Evolutionary conservation across 768 basidiomycete species (phyloP).

Genomic region (Podaxis pistillaris): DNA sequence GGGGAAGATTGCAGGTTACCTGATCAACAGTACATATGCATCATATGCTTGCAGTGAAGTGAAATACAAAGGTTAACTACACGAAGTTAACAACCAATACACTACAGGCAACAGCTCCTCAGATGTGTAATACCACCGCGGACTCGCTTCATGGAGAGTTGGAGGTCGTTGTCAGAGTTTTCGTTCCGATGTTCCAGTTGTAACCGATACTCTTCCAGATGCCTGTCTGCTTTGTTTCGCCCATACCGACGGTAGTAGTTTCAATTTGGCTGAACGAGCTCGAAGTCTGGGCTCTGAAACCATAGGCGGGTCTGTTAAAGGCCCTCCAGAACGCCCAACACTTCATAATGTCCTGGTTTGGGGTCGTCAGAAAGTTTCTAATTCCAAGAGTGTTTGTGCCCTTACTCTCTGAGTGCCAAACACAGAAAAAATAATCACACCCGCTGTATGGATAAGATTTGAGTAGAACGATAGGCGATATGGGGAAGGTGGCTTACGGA

Average conservation of each 20-base stretch:
- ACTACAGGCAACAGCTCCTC: not conserved
- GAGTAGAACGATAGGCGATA: not conserved
- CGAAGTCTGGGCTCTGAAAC: not conserved
- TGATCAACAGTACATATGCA: no score
- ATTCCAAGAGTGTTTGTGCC: no score
- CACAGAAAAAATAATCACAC: not conserved
- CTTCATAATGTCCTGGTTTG: slow-evolving; percentile 6
- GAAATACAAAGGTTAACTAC: no score
- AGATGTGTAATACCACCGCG: not conserved
- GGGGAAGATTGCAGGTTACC: no score
- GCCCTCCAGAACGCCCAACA: slow-evolving; percentile 8
- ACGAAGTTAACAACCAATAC: not conserved
- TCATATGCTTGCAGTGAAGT: no score
- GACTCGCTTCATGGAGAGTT: not conserved
- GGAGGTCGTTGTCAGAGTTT: not conserved
- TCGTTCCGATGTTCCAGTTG: slow-evolving; percentile 5
- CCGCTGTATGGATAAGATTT: not conserved
- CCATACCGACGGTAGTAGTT: not conserved
- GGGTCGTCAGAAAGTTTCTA: not conserved
- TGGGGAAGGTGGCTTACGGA: not conserved
- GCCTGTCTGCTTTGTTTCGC: not conserved
- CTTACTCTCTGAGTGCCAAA: slow-evolving; percentile 10
- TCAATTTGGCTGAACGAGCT: not conserved
- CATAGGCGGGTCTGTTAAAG: not conserved
- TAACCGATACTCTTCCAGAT: not conserved